phyloP scores from a whole-genome alignment of 441 rosid genomes.

The Sinapis alba region DNA sequence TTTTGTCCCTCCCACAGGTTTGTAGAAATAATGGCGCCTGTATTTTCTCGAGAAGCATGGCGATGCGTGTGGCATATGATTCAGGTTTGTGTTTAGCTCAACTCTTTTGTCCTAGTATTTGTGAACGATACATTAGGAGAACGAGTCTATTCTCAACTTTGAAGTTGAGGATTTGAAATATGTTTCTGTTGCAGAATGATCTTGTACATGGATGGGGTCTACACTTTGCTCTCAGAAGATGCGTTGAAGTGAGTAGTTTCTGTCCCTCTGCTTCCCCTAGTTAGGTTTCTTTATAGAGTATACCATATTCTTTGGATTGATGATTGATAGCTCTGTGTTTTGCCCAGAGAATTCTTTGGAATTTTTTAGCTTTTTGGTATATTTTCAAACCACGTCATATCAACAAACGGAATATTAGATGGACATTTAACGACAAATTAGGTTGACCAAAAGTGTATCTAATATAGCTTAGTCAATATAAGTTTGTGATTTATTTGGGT shows the following conservation, averaged over 20 bases:
- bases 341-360: neutral
- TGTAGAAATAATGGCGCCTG: conserved; percentile 98
- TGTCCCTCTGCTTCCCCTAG: conserved; percentile 2
- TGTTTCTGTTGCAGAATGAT: conserved; percentile 49
- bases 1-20: conserved; percentile 53
- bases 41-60: conserved; percentile 90
- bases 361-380: too few species aligned
- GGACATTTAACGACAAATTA: too few species aligned
- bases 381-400: too few species aligned
- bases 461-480: too few species aligned
- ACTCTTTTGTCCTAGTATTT: neutral
- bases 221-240: conserved; percentile 76
- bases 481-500: too few species aligned
- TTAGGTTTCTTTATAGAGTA: neutral
- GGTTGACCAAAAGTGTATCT: too few species aligned
- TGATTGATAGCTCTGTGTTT: neutral
- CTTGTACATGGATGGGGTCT: conserved; percentile 85
- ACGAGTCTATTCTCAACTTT: neutral
- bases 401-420: too few species aligned
- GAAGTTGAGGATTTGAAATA: neutral
- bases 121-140: neutral
- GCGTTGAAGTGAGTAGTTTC: conserved; percentile 59
- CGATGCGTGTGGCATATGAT: conserved; percentile 95
- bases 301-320: neutral
- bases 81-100: conserved; percentile 54